A percentile compares a stretch with the other conserved stretches of the same genome.
These are phyloP conservation scores for Biscutella laevigata DNA, from an alignment of 441 rosid genomes.

Conservation along the genomic window DNA sequence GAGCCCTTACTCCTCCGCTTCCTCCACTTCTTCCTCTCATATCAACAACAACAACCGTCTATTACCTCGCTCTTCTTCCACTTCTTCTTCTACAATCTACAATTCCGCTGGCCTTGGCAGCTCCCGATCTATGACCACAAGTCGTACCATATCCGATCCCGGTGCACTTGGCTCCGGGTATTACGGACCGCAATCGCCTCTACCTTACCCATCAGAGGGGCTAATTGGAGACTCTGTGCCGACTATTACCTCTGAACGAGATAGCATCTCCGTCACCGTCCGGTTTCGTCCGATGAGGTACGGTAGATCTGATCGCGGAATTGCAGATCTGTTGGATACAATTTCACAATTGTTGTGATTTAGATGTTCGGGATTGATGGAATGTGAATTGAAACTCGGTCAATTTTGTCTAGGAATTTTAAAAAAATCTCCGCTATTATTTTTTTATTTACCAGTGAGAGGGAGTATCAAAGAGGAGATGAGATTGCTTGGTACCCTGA, in stretches of 20 bases:
- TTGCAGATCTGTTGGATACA: conserved; percentile 35
- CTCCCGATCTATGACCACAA: conserved; percentile 66
- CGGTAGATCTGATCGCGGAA: conserved; percentile 45
- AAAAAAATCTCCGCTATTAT: neutral
- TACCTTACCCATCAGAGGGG: conserved; percentile 48
- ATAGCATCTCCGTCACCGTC: conserved; percentile 89
- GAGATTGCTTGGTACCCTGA: conserved; percentile 97
- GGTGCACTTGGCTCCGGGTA: conserved; percentile 28
- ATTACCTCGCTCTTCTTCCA: conserved; percentile 69
- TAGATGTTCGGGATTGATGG: conserved; percentile 2
- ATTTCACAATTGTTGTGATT: conserved; percentile 7
- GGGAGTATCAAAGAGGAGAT: conserved; percentile 92
- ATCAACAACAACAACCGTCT: conserved; percentile 37
- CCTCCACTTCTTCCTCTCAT: conserved; percentile 55
- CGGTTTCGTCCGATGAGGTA: conserved; percentile 91
- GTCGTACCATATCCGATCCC: conserved; percentile 50
- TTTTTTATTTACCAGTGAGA: conserved; percentile 49
- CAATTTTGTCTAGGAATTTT: too few species aligned
- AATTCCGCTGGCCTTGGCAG: conserved; percentile 45
- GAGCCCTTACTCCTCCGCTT: conserved; percentile 71
- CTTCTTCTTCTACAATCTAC: conserved; percentile 55
- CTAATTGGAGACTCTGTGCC: conserved; percentile 38
- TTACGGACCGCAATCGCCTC: conserved; percentile 32
- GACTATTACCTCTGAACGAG: conserved; percentile 44
- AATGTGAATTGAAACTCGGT: conserved; percentile 12